A percentile compares a stretch with the other conserved stretches of the same genome.
Conservation (phyloP, 805 yeast species). For the Candida chauliodis region DNA sequence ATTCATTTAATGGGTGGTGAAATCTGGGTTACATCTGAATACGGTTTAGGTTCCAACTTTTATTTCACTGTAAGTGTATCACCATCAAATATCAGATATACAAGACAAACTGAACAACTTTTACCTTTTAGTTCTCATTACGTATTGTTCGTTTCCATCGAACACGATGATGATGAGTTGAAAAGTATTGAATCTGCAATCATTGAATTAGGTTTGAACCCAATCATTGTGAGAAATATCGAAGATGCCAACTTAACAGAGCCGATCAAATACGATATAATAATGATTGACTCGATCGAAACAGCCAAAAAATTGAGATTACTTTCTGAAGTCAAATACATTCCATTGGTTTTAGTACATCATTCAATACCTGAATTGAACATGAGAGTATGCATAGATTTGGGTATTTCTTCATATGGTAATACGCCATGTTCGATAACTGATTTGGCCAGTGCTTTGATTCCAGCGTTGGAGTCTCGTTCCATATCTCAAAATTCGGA, state of each 20-base stretch:
- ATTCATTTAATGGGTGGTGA: constrained; percentile 93
- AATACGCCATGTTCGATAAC: constrained; percentile 82
- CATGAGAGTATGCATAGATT: constrained; percentile 76
- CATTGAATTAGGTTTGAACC: constrained; percentile 54
- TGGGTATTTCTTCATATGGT: constrained; percentile 85
- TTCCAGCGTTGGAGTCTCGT: constrained; percentile 81
- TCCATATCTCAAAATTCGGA: constrained; percentile 78
- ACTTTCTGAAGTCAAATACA: constrained; percentile 75
- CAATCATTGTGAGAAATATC: constrained; percentile 54
- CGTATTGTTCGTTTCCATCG: constrained; percentile 66
- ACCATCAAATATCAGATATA: constrained; percentile 60
- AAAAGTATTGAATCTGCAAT: constrained; percentile 51
- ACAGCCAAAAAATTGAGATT: constrained; percentile 66
- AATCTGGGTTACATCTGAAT: constrained; percentile 82
- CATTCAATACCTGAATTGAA: constrained; percentile 74
- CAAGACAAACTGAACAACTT: constrained; percentile 63
- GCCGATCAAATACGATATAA: constrained; percentile 69
- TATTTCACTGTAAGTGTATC: constrained; percentile 78
- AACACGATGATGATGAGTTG: constrained; percentile 50
- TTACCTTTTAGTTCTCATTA: constrained; percentile 70
- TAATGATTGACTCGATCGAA: constrained; percentile 76
- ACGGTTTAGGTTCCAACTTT: constrained; percentile 79
- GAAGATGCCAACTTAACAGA: constrained; percentile 54
- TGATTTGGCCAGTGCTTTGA: constrained; percentile 77
- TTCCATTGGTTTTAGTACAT: constrained; percentile 76